Conservation (phyloP, 2,329 filamentous ascomycete genomes). For the Trichoderma sp. region DNA sequence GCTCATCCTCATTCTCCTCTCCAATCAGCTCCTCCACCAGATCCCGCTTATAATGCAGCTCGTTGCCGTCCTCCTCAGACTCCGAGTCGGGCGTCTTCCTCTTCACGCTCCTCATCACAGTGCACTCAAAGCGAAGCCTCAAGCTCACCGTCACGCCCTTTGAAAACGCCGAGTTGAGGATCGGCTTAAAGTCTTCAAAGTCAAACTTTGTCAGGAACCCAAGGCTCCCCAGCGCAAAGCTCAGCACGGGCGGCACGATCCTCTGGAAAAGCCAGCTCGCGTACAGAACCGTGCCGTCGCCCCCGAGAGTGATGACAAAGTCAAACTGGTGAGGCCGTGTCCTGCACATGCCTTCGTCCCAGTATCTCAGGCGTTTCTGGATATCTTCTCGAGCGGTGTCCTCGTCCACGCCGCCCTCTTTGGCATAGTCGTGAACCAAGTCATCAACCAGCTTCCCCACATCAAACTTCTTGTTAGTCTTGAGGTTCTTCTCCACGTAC, state of each 20-base stretch:
- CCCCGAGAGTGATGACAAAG: conserved; percentile 86
- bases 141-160: conserved; percentile 88
- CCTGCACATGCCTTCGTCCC: conserved; percentile 76
- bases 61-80: conserved; percentile 38
- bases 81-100: conserved; percentile 31
- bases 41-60: conserved; percentile 52
- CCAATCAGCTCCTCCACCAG: conserved; percentile 88
- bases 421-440: conserved; percentile 45
- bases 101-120: conserved; percentile 76
- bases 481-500: conserved; percentile 76
- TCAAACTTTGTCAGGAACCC: conserved; percentile 98
- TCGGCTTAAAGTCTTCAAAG: conserved; percentile 70
- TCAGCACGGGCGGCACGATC: conserved; percentile 88
- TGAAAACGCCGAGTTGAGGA: conserved; percentile 67
- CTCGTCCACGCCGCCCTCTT: conserved; percentile 34
- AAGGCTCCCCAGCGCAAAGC: conserved; percentile 85
- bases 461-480: conserved; percentile 71
- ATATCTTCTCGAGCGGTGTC: conserved; percentile 38
- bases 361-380: conserved; percentile 66
- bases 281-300: conserved; percentile 95
- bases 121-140: conserved; percentile 86
- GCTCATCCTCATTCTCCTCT: conserved; percentile 77
- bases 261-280: conserved; percentile 96
- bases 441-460: conserved; percentile 64
- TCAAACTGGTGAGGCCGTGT: conserved; percentile 84